phyloP scores from a whole-genome alignment of 1,139 yeast genomes.

The Zhuliangozyma parablackwelliae region DNA sequence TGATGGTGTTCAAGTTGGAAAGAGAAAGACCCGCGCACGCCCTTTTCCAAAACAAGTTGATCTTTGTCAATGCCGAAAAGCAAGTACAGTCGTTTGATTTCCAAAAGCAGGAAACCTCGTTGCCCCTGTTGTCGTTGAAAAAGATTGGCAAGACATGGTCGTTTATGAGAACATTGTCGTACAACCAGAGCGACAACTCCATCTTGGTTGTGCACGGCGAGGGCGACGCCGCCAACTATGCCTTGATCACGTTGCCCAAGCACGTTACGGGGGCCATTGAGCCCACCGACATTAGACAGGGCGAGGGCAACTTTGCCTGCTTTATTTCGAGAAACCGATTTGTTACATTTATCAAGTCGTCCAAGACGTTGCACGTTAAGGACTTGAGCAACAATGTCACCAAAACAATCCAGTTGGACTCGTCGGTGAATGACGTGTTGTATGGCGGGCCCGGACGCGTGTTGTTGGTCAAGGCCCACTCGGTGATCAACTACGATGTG shows the following conservation, averaged over 20 bases:
- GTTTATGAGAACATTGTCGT: constrained; percentile 78
- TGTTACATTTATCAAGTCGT: constrained; percentile 66
- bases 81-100: constrained; percentile 80
- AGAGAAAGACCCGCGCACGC: constrained; percentile 94
- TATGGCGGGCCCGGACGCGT: constrained; percentile 82
- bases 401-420: constrained; percentile 73
- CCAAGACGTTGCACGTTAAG: constrained; percentile 70
- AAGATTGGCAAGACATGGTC: constrained; percentile 85
- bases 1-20: constrained; percentile 95
- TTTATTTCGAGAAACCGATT: constrained; percentile 94
- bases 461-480: constrained; percentile 63
- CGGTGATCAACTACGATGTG: constrained; percentile 82
- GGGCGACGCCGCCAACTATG: constrained; percentile 60
- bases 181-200: constrained; percentile 89
- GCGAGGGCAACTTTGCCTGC: constrained; percentile 80
- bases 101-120: constrained; percentile 53
- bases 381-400: constrained; percentile 81
- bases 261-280: constrained; percentile 91
- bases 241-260: constrained; percentile 74
- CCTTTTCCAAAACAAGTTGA: constrained; percentile 64
- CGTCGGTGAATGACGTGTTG: constrained; percentile 67
- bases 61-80: constrained; percentile 77
- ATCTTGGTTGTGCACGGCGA: constrained; percentile 78
- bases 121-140: constrained; percentile 80
- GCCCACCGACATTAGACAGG: constrained; percentile 73